Conservation (phyloP, 2,329 filamentous ascomycete genomes). For the Colletotrichum plurivorum region DNA sequence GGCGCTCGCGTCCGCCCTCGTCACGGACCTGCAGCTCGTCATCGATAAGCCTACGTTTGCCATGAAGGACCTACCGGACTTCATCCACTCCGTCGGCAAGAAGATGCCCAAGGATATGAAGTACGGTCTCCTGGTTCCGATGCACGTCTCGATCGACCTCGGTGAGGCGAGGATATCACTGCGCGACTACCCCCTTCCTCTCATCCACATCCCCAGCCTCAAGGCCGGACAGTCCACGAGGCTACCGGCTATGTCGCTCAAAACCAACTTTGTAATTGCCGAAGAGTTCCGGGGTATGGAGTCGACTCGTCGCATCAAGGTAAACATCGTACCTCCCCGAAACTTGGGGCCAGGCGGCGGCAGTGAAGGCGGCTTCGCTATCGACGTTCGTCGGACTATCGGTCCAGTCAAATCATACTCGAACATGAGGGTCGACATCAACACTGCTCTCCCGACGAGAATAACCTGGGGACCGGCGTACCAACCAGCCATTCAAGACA, state of each 20-base stretch:
- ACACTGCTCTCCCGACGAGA: constrained; percentile 90
- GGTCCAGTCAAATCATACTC: constrained; percentile 97
- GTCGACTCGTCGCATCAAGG: constrained; percentile 83
- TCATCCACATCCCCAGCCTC: constrained; percentile 90
- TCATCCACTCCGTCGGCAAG: constrained; percentile 92
- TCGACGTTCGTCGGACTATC: constrained; percentile 91
- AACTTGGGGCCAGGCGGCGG: constrained; percentile 69
- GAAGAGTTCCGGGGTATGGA: constrained; percentile 90
- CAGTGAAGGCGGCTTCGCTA: constrained; percentile 77
- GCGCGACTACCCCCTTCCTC: constrained; percentile 92
- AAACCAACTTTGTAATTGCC: constrained; percentile 93
- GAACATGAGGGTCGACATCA: constrained; percentile 91
- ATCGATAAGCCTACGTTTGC: constrained; percentile 96
- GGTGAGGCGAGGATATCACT: constrained; percentile 89
- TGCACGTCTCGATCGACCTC: constrained; percentile 91
- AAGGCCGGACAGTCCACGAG: constrained; percentile 84
- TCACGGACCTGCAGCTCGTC: constrained; percentile 87
- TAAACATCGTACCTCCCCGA: constrained; percentile 85
- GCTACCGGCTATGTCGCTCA: constrained; percentile 85
- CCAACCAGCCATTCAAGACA: constrained; percentile 97
- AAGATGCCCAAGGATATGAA: constrained; percentile 94
- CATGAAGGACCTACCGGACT: constrained; percentile 83
- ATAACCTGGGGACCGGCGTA: constrained; percentile 99
- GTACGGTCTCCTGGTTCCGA: constrained; percentile 90
- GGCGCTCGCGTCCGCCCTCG: constrained; percentile 82